phyloP scores from a whole-genome alignment of 2,329 filamentous ascomycete species.

The Conoideocrella luteorostrata region DNA sequence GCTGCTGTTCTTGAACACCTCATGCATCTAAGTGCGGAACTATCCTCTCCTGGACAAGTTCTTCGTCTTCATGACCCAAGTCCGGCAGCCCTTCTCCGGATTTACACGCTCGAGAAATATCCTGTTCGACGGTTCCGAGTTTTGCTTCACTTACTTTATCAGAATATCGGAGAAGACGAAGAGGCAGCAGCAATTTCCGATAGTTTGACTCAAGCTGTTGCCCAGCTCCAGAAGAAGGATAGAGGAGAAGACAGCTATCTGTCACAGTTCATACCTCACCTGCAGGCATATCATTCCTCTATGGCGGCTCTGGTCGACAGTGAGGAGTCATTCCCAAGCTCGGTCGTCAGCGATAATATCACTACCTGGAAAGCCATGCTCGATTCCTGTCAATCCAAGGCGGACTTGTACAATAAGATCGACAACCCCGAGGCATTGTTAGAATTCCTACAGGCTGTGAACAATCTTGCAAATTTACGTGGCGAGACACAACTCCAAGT shows the following conservation, averaged over 20 bases:
- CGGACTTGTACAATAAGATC: constrained; percentile 36
- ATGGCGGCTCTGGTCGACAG: constrained; percentile 35
- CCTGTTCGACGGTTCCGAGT: constrained; percentile 48
- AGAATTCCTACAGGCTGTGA: constrained; percentile 42
- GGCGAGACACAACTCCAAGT: constrained; percentile 42
- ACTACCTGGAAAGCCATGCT: constrained; percentile 38
- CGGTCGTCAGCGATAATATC: constrained; percentile 31
- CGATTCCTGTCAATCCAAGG: constrained; percentile 29
- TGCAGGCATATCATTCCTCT: constrained; percentile 39
- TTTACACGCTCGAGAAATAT: constrained; percentile 43
- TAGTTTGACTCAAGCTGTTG: constrained; percentile 32
- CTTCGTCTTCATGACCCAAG: constrained; percentile 38
- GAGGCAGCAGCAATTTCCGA: constrained; percentile 31
- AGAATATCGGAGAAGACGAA: constrained; percentile 39
- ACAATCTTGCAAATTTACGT: constrained; percentile 44
- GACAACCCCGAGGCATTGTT: constrained; percentile 45
- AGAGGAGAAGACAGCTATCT: constrained; percentile 40
- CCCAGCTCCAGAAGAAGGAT: constrained; percentile 28
- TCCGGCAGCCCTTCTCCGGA: constrained; percentile 40
- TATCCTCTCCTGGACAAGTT: constrained; percentile 25
- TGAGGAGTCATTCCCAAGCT: constrained; percentile 22
- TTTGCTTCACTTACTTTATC: constrained; percentile 41
- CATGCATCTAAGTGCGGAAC: constrained; percentile 41
- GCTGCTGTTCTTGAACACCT: constrained; percentile 56
- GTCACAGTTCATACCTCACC: constrained; percentile 39